These are phyloP conservation scores for Tuber magnatum DNA, from an alignment of 495 filamentous ascomycete species.

Conservation along the genomic window DNA sequence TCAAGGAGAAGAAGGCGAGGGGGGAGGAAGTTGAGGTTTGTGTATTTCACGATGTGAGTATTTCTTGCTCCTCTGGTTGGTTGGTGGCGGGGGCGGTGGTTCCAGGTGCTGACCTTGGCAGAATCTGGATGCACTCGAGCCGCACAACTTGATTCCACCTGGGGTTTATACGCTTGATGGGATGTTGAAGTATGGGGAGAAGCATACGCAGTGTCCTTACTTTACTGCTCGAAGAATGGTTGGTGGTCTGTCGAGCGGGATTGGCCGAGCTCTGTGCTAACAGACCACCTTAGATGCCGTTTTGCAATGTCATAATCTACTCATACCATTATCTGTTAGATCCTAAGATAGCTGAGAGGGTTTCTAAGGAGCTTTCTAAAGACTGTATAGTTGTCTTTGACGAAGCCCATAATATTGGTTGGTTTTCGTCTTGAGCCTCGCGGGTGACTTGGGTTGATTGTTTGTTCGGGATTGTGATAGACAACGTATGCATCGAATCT, in stretches of 20 bases:
- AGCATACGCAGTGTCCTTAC: conserved; percentile 95
- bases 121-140: conserved; percentile 91
- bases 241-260: conserved; percentile 27
- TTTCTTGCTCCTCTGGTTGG: background rate
- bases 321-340: conserved; percentile 98
- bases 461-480: conserved; percentile 39
- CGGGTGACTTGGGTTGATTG: background rate
- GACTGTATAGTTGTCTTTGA: conserved; percentile 99
- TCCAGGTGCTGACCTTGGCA: conserved; percentile 40
- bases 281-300: conserved; percentile 64
- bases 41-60: conserved; percentile 79
- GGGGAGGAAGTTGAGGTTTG: conserved; percentile 92
- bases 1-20: conserved; percentile 90
- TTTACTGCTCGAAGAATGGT: conserved; percentile 94
- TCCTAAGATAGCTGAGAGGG: conserved; percentile 94
- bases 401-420: conserved; percentile 87
- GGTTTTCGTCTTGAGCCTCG: background rate
- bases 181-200: conserved; percentile 76
- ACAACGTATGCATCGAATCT: conserved; percentile 98
- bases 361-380: conserved; percentile 92
- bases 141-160: conserved; percentile 84
- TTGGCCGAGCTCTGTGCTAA: background rate
- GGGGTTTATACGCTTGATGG: conserved; percentile 96
- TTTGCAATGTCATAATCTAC: conserved; percentile 98
- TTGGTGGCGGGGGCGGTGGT: background rate